Evolutionary conservation across 1,284 basidiomycete species (phyloP).

Genomic region (Sporisorium exsertum): DNA sequence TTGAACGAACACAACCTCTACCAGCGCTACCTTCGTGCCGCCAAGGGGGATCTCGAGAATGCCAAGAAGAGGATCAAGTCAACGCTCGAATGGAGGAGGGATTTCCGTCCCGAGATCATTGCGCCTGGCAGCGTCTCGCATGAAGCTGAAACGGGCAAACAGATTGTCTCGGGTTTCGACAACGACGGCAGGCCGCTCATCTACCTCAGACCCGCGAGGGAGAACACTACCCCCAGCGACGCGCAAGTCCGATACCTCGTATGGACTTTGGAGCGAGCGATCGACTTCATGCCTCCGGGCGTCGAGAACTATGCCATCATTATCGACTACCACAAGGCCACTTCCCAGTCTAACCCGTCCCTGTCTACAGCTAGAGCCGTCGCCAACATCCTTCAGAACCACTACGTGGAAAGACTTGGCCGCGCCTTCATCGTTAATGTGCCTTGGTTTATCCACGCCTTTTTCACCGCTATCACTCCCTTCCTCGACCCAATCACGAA

Average conservation of each 20-base stretch:
- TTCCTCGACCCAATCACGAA: conserved; percentile 90
- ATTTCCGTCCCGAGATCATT: conserved; percentile 65
- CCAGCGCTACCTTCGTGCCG: conserved; percentile 61
- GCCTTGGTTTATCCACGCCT: conserved; percentile 71
- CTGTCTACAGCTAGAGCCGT: conserved; percentile 51
- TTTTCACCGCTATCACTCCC: conserved; percentile 84
- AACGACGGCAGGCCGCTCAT: conserved; percentile 59
- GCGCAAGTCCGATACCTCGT: conserved; percentile 65
- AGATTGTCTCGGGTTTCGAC: conserved; percentile 65
- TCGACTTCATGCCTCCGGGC: conserved; percentile 61
- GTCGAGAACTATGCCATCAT: conserved; percentile 61
- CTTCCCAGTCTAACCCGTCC: conserved; percentile 53
- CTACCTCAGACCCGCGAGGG: conserved; percentile 64
- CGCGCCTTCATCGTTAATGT: conserved; percentile 86
- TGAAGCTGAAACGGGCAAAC: conserved; percentile 65
- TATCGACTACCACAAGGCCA: conserved; percentile 60
- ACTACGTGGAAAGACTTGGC: conserved; percentile 90
- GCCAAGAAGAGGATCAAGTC: conserved; percentile 61
- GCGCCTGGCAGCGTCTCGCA: conserved; percentile 54
- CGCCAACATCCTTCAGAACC: conserved; percentile 82
- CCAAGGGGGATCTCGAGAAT: conserved; percentile 60
- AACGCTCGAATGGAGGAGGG: conserved; percentile 65
- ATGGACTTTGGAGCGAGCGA: conserved; percentile 63
- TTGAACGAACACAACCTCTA: conserved; percentile 50
- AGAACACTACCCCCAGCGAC: conserved; percentile 62